Evolutionary conservation across 495 filamentous ascomycete species (phyloP).

Genomic region (Talaromyces stipitatus): DNA sequence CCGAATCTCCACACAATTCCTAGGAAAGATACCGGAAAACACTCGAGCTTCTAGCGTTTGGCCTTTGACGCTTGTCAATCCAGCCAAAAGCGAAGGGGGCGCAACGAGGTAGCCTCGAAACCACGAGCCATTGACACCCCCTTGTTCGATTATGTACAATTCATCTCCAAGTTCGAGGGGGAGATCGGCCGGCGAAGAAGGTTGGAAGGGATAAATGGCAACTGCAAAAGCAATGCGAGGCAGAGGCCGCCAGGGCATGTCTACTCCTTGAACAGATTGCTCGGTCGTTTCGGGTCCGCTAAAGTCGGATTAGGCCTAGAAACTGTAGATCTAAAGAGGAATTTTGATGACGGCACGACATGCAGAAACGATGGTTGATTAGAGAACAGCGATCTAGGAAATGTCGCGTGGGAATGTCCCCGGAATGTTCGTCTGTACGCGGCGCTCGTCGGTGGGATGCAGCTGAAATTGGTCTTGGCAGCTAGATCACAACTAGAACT

Average conservation of each 20-base stretch:
- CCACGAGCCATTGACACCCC: constrained; percentile 80
- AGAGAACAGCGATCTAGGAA: not conserved
- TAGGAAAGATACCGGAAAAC: constrained; percentile 94
- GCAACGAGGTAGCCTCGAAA: constrained; percentile 91
- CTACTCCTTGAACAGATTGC: constrained; percentile 14
- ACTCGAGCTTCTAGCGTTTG: constrained; percentile 92
- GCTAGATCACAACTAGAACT: not conserved
- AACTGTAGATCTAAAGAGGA: not conserved
- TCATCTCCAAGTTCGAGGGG: constrained; percentile 96
- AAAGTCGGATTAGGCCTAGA: not conserved
- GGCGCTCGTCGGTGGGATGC: not conserved
- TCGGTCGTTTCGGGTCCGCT: not conserved
- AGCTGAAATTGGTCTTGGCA: not conserved
- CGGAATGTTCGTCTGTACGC: not conserved
- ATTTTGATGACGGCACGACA: not conserved
- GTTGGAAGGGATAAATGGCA: constrained; percentile 85
- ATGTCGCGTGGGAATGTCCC: constrained; percentile 3
- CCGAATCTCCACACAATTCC: constrained; percentile 81
- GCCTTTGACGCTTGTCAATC: constrained; percentile 83
- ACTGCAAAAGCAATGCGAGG: constrained; percentile 97
- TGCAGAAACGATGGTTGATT: constrained; percentile 4
- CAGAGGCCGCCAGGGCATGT: constrained; percentile 94
- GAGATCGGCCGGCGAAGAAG: constrained; percentile 82
- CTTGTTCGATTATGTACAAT: constrained; percentile 96
- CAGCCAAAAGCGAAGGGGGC: constrained; percentile 85